phyloP scores from a whole-genome alignment of 164 flowering plant species.

The Magnolia officinalis region DNA sequence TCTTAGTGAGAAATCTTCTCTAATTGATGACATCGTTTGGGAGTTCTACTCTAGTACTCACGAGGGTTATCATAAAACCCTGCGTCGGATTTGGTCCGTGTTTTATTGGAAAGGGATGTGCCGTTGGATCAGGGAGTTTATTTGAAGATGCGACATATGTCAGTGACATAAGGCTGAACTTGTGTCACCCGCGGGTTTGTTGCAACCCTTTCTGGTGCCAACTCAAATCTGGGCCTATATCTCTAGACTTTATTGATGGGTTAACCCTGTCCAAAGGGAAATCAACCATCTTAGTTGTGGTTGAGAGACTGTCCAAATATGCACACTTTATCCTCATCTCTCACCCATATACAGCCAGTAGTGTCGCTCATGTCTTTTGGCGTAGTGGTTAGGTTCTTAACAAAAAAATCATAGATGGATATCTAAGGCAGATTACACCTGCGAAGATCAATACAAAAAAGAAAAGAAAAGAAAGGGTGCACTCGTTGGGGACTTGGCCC shows the following conservation, averaged over 20 bases:
- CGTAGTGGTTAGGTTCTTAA: no score
- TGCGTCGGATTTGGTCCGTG: background rate
- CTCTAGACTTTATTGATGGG: constrained; percentile 4
- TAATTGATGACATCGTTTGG: background rate
- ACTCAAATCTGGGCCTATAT: background rate
- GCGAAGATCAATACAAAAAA: no score
- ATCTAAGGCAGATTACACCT: no score
- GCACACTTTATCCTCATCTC: background rate
- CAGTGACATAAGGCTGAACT: background rate
- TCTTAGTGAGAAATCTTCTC: no score
- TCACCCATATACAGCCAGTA: background rate
- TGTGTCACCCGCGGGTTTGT: background rate
- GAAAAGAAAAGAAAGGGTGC: no score
- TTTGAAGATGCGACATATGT: background rate
- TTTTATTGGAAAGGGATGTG: constrained; percentile 4
- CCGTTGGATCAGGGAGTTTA: background rate
- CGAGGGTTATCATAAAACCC: background rate
- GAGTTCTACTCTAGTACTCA: background rate
- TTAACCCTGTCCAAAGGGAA: background rate
- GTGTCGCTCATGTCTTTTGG: background rate
- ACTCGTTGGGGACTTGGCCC: no score
- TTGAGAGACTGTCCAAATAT: background rate
- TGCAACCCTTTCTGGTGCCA: background rate
- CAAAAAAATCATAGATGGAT: no score
- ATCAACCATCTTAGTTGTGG: constrained; percentile 6